These are phyloP conservation scores for Vaccinium corymbosum DNA, from an alignment of 148 eudicot genomes.

Conservation along the genomic window DNA sequence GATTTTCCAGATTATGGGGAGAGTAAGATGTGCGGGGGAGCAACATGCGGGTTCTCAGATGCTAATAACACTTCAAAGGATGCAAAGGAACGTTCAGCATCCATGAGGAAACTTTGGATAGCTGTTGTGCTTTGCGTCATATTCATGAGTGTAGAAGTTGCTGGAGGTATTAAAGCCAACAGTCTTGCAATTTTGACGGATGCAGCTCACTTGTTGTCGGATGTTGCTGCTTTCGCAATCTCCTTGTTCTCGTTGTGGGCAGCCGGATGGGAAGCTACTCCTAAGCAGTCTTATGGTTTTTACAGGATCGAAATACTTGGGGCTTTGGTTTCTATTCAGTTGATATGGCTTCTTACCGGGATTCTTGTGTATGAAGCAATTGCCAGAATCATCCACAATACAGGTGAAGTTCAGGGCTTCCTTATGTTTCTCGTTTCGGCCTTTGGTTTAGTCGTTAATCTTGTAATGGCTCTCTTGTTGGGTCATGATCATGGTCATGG, in stretches of 20 bases:
- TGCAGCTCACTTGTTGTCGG: conserved; percentile 93
- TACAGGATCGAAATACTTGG: conserved; percentile 85
- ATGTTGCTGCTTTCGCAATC: conserved; percentile 93
- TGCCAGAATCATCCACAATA: conserved; percentile 41
- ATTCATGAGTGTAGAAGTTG: conserved; percentile 75
- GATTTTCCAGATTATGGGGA: conserved; percentile 28
- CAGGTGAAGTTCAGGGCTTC: conserved; percentile 69
- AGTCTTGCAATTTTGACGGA: conserved; percentile 90
- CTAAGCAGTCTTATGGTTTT: conserved; percentile 88
- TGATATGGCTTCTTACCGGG: conserved; percentile 92
- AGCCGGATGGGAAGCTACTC: conserved; percentile 94
- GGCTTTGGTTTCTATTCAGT: conserved; percentile 79
- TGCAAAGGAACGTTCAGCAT: conserved; percentile 62
- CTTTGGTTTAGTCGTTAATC: conserved; percentile 69
- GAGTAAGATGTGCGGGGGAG: conserved; percentile 51
- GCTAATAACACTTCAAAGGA: conserved; percentile 46
- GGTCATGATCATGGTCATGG: conserved; percentile 78
- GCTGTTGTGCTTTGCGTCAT: conserved; percentile 62
- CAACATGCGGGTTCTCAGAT: conserved; percentile 66
- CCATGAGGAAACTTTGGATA: conserved; percentile 66
- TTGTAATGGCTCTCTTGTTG: conserved; percentile 65
- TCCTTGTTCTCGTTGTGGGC: conserved; percentile 92
- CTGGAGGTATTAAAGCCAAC: conserved; percentile 82
- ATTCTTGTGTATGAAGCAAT: conserved; percentile 82
- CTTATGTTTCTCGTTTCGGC: conserved; percentile 78